Evolutionary conservation across 805 yeast species (phyloP).

Genomic region (Ogataea philodendri): DNA sequence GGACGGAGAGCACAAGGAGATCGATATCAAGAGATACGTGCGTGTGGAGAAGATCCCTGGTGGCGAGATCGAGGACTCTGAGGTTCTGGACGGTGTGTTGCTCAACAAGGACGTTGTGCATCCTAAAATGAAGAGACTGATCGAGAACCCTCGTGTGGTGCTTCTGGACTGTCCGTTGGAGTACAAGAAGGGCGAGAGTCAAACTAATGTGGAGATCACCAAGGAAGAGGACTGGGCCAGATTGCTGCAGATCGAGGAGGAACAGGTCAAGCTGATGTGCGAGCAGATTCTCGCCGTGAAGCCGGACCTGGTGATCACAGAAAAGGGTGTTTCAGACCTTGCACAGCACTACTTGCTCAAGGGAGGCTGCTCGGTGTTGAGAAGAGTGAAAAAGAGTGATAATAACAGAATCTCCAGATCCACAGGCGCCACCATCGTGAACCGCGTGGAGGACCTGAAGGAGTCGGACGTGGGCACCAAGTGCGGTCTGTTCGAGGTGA

Average conservation of each 20-base stretch:
- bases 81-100: constrained; percentile 86
- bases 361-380: constrained; percentile 87
- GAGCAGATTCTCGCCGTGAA: constrained; percentile 79
- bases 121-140: constrained; percentile 91
- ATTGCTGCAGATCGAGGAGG: constrained; percentile 94
- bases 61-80: constrained; percentile 89
- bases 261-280: constrained; percentile 86
- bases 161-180: constrained; percentile 95
- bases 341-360: constrained; percentile 95
- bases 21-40: constrained; percentile 89
- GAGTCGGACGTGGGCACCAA: constrained; percentile 85
- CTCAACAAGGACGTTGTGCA: constrained; percentile 97
- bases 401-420: constrained; percentile 96
- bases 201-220: constrained; percentile 94
- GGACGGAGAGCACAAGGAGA: constrained; percentile 66
- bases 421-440: constrained; percentile 96
- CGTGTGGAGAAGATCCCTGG: constrained; percentile 97
- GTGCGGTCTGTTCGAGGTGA: constrained; percentile 91
- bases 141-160: constrained; percentile 85
- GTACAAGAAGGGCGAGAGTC: constrained; percentile 98
- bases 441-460: constrained; percentile 89
- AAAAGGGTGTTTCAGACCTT: constrained; percentile 95
- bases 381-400: constrained; percentile 94
- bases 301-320: constrained; percentile 94
- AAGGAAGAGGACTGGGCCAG: constrained; percentile 97